These are phyloP conservation scores for Thielaviopsis euricoi DNA, from an alignment of 2,329 filamentous ascomycete genomes.

Conservation along the genomic window DNA sequence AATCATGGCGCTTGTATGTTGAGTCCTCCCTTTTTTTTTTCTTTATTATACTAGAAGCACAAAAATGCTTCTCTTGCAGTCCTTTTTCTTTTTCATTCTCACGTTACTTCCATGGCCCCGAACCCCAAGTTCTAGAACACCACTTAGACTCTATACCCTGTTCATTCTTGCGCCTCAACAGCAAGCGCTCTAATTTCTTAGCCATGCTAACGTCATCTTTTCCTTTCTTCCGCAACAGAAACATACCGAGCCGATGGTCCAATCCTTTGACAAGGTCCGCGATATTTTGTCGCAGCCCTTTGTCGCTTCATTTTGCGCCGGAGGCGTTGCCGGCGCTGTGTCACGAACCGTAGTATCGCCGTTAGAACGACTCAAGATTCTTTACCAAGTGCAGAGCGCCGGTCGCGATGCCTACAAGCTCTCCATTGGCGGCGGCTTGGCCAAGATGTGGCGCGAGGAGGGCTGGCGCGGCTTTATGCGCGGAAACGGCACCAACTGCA, in stretches of 20 bases:
- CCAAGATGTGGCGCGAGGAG: slow-evolving; percentile 94
- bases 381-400: slow-evolving; percentile 89
- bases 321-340: slow-evolving; percentile 89
- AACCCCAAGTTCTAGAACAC: background rate
- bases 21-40: background rate
- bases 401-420: slow-evolving; percentile 87
- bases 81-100: background rate
- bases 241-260: background rate
- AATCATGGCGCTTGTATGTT: slow-evolving; percentile 8
- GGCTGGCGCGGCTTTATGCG: slow-evolving; percentile 96
- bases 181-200: background rate
- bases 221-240: background rate
- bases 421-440: slow-evolving; percentile 72
- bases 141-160: background rate
- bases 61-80: background rate
- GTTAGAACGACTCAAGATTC: slow-evolving; percentile 86
- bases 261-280: background rate
- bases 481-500: slow-evolving; percentile 95
- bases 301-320: slow-evolving; percentile 80
- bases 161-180: background rate
- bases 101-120: background rate
- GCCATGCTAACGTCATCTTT: background rate
- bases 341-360: slow-evolving; percentile 94
- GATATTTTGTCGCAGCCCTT: slow-evolving; percentile 61
- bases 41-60: background rate